Evolutionary conservation across 768 basidiomycete genomes (phyloP).

Genomic region (Suillus discolor): DNA sequence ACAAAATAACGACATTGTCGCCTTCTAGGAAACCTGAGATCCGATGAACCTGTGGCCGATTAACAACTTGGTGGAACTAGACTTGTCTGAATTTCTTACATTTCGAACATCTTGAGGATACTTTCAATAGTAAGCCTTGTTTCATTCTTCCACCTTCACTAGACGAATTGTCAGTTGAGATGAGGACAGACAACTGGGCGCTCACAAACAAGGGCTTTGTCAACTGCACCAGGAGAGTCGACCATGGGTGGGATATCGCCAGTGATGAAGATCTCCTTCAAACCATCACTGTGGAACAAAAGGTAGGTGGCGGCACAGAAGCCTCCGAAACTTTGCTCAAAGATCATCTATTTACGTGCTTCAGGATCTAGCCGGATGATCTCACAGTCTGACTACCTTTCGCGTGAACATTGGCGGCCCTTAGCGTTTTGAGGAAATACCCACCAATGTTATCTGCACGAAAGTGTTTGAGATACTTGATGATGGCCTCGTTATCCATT

Average conservation of each 20-base stretch:
- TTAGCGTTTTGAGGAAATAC: conserved; percentile 7
- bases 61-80: not conserved
- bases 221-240: conserved; percentile 45
- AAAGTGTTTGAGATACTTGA: conserved; percentile 52
- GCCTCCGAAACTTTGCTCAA: conserved; percentile 56
- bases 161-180: not conserved
- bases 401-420: not conserved
- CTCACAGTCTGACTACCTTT: conserved; percentile 48
- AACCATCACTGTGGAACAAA: conserved; percentile 44
- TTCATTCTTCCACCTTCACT: conserved; percentile 45
- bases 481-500: conserved; percentile 44
- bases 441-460: conserved; percentile 52
- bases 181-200: conserved; percentile 11
- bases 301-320: conserved; percentile 51
- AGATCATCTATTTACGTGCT: conserved; percentile 53
- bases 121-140: conserved; percentile 49
- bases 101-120: conserved; percentile 50
- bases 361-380: conserved; percentile 44
- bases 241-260: conserved; percentile 52
- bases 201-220: conserved; percentile 43
- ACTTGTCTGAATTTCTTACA: conserved; percentile 22
- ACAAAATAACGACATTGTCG: conserved; percentile 42
- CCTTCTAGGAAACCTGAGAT: conserved; percentile 43
- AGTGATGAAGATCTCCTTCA: conserved; percentile 52
- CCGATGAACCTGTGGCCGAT: conserved; percentile 38